Conservation (phyloP, 345 rosid genomes). For the Hibiscus mutabilis region DNA sequence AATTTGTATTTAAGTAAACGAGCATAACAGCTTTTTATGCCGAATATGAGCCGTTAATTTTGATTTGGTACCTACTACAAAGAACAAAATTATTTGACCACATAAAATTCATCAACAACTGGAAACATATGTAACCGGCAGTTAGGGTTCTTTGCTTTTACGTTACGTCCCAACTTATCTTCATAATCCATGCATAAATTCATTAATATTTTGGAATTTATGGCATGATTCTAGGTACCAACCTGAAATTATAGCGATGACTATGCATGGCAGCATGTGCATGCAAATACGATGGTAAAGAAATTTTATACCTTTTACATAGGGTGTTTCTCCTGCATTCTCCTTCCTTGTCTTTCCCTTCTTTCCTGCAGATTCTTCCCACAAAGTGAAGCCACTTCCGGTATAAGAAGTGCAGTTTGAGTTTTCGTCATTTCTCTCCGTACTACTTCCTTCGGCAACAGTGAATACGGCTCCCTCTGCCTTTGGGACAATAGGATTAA, state of each 20-base stretch:
- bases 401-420: conserved; percentile 78
- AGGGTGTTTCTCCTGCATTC: conserved; percentile 46
- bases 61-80: not conserved
- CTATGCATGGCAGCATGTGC: not conserved
- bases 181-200: too few species aligned
- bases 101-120: not conserved
- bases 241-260: not conserved
- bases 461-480: conserved; percentile 50
- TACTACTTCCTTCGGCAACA: conserved; percentile 41
- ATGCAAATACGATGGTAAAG: not conserved
- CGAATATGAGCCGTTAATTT: not conserved
- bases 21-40: not conserved
- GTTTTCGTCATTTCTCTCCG: conserved; percentile 64
- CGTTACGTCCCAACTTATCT: too few species aligned
- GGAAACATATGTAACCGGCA: not conserved
- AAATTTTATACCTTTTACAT: conserved; percentile 25
- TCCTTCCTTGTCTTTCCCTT: conserved; percentile 97
- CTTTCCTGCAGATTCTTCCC: conserved; percentile 73
- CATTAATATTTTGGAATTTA: too few species aligned
- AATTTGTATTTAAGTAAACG: not conserved
- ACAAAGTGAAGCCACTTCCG: conserved; percentile 71
- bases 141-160: too few species aligned
- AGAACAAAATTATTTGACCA: not conserved
- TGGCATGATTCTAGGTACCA: too few species aligned
- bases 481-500: conserved; percentile 55